A percentile compares a stretch with the other conserved stretches of the same genome.
Conservation (phyloP, 768 basidiomycete species). For the Suillus hirtellus region DNA sequence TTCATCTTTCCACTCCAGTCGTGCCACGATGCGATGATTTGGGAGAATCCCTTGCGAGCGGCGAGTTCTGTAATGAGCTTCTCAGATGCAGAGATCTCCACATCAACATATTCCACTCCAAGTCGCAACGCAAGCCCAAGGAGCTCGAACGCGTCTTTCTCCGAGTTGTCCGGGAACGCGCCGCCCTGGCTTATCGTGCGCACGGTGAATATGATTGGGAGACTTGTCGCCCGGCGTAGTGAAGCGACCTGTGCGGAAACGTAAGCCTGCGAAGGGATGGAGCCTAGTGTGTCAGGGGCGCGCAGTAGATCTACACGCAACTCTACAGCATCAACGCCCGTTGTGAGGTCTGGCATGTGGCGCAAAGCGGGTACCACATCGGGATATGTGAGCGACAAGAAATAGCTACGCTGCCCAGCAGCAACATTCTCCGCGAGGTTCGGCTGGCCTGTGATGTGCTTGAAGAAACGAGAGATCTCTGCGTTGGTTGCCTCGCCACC, state of each 20-base stretch:
- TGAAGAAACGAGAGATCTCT: slow-evolving; percentile 85
- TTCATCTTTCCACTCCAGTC: slow-evolving; percentile 86
- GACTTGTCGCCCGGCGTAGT: slow-evolving; percentile 69
- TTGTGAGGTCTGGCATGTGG: slow-evolving; percentile 68
- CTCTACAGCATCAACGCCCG: slow-evolving; percentile 91
- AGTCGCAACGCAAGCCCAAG: slow-evolving; percentile 76
- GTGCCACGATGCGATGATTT: slow-evolving; percentile 92
- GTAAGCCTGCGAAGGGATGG: slow-evolving; percentile 67
- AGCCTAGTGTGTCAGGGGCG: slow-evolving; percentile 44
- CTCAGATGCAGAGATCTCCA: slow-evolving; percentile 79
- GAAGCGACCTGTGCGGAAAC: slow-evolving; percentile 80
- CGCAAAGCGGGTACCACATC: slow-evolving; percentile 72
- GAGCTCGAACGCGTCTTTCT: slow-evolving; percentile 72
- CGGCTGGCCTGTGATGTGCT: slow-evolving; percentile 74
- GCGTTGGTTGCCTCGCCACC: slow-evolving; percentile 25
- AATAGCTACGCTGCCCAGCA: slow-evolving; percentile 73
- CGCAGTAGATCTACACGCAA: slow-evolving; percentile 90
- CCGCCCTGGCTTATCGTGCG: slow-evolving; percentile 89
- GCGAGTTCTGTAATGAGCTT: slow-evolving; percentile 59
- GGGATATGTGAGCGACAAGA: slow-evolving; percentile 91
- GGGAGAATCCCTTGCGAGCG: slow-evolving; percentile 64
- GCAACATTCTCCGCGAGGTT: slow-evolving; percentile 62
- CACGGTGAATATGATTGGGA: slow-evolving; percentile 93
- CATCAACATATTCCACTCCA: slow-evolving; percentile 91
- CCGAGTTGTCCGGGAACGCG: slow-evolving; percentile 78